Percentiles rank a stretch among this genome's conserved stretches.
phyloP scores from a whole-genome alignment of 106 monocot species.

The Dactylorhiza incarnata region DNA sequence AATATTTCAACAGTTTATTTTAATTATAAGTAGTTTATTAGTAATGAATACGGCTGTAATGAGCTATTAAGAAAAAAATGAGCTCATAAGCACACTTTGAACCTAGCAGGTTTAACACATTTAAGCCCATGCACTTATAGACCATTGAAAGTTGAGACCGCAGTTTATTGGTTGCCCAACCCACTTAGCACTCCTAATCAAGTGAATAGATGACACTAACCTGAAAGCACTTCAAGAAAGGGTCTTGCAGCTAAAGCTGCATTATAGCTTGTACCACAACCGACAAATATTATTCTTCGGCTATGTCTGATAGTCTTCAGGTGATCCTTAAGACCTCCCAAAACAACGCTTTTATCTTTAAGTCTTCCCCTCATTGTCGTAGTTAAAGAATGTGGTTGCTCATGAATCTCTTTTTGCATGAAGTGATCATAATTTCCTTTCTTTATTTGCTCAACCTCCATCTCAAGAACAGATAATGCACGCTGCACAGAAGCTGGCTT shows the following conservation, averaged over 20 bases:
- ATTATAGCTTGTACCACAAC: constrained; percentile 97
- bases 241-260: constrained; percentile 94
- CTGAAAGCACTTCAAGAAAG: constrained; percentile 78
- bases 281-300: constrained; percentile 85
- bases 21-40: too few relatives aligned
- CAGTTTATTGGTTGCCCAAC: too few relatives aligned
- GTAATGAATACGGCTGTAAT: too few relatives aligned
- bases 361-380: constrained; percentile 99
- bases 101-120: too few relatives aligned
- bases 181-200: neutral
- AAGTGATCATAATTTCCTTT: constrained; percentile 96
- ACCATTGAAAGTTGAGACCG: too few relatives aligned
- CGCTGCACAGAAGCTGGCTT: constrained; percentile 93
- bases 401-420: constrained; percentile 99
- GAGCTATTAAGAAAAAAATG: too few relatives aligned
- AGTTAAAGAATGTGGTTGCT: constrained; percentile 89
- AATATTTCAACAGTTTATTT: too few relatives aligned
- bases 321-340: constrained; percentile 88
- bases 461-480: constrained; percentile 92
- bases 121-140: too few relatives aligned
- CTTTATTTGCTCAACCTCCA: constrained; percentile 99
- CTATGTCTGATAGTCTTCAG: constrained; percentile 93
- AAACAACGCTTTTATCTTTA: constrained; percentile 55
- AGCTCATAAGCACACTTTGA: too few relatives aligned
- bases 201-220: constrained; percentile 24